phyloP scores from a whole-genome alignment of 108 stramenopile genomes.

The Nitzschia sp. region DNA sequence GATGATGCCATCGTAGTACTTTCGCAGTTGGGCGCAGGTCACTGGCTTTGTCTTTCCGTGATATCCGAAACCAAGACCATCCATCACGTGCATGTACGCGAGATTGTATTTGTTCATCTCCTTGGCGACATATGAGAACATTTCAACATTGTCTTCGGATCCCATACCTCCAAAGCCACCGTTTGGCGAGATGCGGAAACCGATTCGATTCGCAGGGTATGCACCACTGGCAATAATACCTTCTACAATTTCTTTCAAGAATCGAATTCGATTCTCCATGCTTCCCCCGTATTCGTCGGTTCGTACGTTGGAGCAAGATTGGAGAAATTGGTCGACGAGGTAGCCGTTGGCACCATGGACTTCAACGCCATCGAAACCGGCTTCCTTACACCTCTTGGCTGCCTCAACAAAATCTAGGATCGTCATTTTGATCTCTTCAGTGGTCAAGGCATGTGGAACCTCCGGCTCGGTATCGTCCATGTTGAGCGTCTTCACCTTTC shows the following conservation, averaged over 20 bases:
- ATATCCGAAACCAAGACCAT: constrained; percentile 69
- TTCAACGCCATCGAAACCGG: constrained; percentile 68
- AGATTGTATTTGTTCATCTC: constrained; percentile 45
- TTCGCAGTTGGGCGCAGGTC: constrained; percentile 38
- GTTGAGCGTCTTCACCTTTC: constrained; percentile 27
- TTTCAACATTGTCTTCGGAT: constrained; percentile 52
- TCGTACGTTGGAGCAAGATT: constrained; percentile 44
- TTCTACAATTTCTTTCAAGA: constrained; percentile 61
- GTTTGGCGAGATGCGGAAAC: constrained; percentile 75
- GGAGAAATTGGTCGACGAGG: constrained; percentile 56
- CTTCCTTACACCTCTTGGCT: constrained; percentile 33
- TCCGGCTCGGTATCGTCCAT: constrained; percentile 46
- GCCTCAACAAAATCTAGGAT: constrained; percentile 44
- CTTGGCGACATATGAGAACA: constrained; percentile 49
- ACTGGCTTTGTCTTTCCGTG: constrained; percentile 47
- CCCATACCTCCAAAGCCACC: constrained; percentile 70
- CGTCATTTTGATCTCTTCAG: constrained; percentile 45
- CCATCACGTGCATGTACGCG: constrained; percentile 76
- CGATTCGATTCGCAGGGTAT: constrained; percentile 57
- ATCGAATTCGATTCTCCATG: constrained; percentile 65
- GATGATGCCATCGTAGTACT: constrained; percentile 54
- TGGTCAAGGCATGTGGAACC: constrained; percentile 45
- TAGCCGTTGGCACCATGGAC: constrained; percentile 71
- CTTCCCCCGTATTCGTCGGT: constrained; percentile 58
- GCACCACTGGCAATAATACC: constrained; percentile 52